A percentile compares a stretch with the other conserved stretches of the same genome.
These are phyloP conservation scores for Rhizopogon roseolus DNA, from an alignment of 768 basidiomycete genomes.

Conservation along the genomic window DNA sequence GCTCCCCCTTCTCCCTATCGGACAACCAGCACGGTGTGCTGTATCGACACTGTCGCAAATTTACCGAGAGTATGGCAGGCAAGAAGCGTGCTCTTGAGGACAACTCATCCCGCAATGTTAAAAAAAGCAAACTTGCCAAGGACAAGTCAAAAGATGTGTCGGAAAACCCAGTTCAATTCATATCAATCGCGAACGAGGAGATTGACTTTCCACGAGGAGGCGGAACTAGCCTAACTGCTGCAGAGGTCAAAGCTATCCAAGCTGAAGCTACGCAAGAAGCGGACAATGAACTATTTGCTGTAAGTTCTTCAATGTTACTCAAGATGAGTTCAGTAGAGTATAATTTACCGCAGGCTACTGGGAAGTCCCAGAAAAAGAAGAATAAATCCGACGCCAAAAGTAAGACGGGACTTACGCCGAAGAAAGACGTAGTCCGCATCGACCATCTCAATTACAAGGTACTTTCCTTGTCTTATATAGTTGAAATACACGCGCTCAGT, in stretches of 20 bases:
- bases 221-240: slow-evolving; percentile 80
- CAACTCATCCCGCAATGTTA: slow-evolving; percentile 44
- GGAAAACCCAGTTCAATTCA: slow-evolving; percentile 24
- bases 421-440: slow-evolving; percentile 61
- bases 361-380: slow-evolving; percentile 38
- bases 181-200: slow-evolving; percentile 56
- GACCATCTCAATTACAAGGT: slow-evolving; percentile 96
- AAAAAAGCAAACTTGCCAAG: slow-evolving; percentile 51
- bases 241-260: slow-evolving; percentile 82
- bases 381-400: slow-evolving; percentile 40
- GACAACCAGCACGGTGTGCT: no score
- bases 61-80: slow-evolving; percentile 32
- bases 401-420: slow-evolving; percentile 30
- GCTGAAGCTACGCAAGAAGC: slow-evolving; percentile 86
- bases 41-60: slow-evolving; percentile 5
- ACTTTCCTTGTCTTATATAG: slow-evolving; percentile 4
- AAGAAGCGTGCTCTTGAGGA: slow-evolving; percentile 65
- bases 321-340: neutral
- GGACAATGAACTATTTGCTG: slow-evolving; percentile 72
- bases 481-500: neutral
- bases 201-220: slow-evolving; percentile 96
- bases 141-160: slow-evolving; percentile 21
- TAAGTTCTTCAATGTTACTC: slow-evolving; percentile 24
- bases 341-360: slow-evolving; percentile 34
- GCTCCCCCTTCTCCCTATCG: neutral